phyloP scores from a whole-genome alignment of 306 rosid species.

The Lathyrus tuberosus region DNA sequence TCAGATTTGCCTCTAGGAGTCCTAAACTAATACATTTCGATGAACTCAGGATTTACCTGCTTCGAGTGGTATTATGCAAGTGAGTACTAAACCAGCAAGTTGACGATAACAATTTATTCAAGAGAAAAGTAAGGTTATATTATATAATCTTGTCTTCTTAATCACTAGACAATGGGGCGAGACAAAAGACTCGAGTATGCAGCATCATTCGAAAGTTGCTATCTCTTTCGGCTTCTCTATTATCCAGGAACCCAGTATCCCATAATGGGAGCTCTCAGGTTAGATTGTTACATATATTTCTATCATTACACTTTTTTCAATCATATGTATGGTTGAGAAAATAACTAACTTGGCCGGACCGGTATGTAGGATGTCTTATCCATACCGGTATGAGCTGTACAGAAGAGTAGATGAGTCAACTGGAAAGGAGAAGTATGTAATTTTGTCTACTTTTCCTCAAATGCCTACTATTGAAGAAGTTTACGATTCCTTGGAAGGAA shows the following conservation, averaged over 20 bases:
- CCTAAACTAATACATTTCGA: slow-evolving; percentile 37
- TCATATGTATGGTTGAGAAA: background rate
- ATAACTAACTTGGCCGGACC: too few species aligned
- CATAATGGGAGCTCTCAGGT: slow-evolving; percentile 94
- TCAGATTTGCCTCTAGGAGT: background rate
- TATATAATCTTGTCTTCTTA: slow-evolving; percentile 40
- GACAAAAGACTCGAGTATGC: slow-evolving; percentile 87
- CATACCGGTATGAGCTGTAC: slow-evolving; percentile 72
- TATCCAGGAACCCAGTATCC: slow-evolving; percentile 96
- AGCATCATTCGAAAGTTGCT: slow-evolving; percentile 83
- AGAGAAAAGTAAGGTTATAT: slow-evolving; percentile 35
- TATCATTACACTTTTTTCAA: too few species aligned
- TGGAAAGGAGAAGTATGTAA: slow-evolving; percentile 71
- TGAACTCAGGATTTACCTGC: slow-evolving; percentile 82
- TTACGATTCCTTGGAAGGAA: slow-evolving; percentile 74
- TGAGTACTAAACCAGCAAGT: slow-evolving; percentile 47
- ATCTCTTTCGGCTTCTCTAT: slow-evolving; percentile 91
- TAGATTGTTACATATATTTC: slow-evolving; percentile 30
- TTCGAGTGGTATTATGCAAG: slow-evolving; percentile 97
- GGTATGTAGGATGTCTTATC: slow-evolving; percentile 52
- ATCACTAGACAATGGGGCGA: slow-evolving; percentile 86
- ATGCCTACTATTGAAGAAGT: slow-evolving; percentile 74
- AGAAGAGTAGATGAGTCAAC: slow-evolving; percentile 79
- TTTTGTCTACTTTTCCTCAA: slow-evolving; percentile 60
- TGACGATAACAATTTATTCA: slow-evolving; percentile 28